phyloP scores from a whole-genome alignment of 352 stramenopile species.

The Globisporangium radiosum region DNA sequence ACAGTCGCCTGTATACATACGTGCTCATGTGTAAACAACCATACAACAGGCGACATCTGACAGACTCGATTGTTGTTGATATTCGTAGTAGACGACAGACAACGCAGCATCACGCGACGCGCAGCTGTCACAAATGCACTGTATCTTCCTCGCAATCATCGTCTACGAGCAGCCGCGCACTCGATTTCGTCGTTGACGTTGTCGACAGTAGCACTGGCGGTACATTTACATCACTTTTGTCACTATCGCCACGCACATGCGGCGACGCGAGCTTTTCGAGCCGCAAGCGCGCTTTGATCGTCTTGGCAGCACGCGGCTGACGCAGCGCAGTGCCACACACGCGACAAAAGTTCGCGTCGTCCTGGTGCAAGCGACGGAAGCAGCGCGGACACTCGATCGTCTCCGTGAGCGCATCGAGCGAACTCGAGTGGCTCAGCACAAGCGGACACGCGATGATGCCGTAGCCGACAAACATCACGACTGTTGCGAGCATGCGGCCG shows the following conservation, averaged over 20 bases:
- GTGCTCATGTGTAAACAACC: too few species aligned
- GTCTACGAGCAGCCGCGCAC: conserved; percentile 31
- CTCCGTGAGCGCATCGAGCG: conserved; percentile 25
- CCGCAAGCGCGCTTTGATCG: conserved; percentile 51
- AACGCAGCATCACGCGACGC: too few species aligned
- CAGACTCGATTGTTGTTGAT: too few species aligned
- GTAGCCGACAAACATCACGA: conserved; percentile 51
- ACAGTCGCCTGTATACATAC: too few species aligned
- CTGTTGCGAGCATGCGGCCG: conserved; percentile 32
- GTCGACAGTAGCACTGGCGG: conserved; percentile 22
- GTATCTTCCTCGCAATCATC: conserved; percentile 5
- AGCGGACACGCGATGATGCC: conserved; percentile 42
- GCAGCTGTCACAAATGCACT: conserved; percentile 5
- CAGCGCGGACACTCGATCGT: conserved; percentile 29
- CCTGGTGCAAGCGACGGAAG: conserved; percentile 38
- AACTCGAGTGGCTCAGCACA: conserved; percentile 35
- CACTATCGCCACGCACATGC: conserved; percentile 9
- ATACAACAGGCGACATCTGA: too few species aligned
- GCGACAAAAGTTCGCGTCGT: conserved; percentile 45
- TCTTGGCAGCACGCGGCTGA: conserved; percentile 37
- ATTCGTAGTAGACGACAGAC: neutral
- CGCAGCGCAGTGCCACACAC: conserved; percentile 32
- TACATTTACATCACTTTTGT: conserved; percentile 11
- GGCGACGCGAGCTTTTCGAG: conserved; percentile 47
- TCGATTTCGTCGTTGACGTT: conserved; percentile 57